phyloP scores from a whole-genome alignment of 495 filamentous ascomycete genomes.

The Hypoxylon fragiforme region DNA sequence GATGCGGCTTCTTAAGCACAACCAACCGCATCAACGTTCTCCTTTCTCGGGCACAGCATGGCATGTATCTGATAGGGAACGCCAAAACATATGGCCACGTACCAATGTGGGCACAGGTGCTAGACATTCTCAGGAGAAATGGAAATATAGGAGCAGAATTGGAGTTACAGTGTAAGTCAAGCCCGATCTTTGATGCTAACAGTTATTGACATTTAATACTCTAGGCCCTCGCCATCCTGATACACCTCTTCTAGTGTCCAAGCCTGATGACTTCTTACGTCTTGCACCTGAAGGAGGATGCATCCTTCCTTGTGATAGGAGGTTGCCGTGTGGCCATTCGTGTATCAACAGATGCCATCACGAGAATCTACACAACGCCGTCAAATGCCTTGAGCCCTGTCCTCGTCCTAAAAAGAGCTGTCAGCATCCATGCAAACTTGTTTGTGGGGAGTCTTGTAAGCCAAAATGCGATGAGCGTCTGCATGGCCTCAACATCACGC shows the following conservation, averaged over 20 bases:
- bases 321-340: conserved; percentile 71
- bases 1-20: conserved; percentile 74
- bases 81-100: conserved; percentile 57
- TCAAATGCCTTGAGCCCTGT: conserved; percentile 65
- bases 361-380: conserved; percentile 61
- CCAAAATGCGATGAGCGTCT: conserved; percentile 43
- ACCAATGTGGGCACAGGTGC: conserved; percentile 71
- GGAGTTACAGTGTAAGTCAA: conserved; percentile 58
- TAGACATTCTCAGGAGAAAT: conserved; percentile 53
- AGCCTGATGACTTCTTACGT: conserved; percentile 63
- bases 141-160: conserved; percentile 59
- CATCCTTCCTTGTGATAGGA: conserved; percentile 56
- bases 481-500: conserved; percentile 37
- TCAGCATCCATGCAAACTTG: conserved; percentile 60
- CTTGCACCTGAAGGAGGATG: conserved; percentile 76
- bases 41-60: conserved; percentile 71
- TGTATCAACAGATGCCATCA: conserved; percentile 76
- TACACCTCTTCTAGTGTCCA: conserved; percentile 56
- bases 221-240: conserved; percentile 64
- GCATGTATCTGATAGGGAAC: conserved; percentile 87
- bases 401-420: conserved; percentile 59
- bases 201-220: too few relatives aligned
- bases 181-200: too few relatives aligned
- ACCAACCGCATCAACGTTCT: conserved; percentile 82
- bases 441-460: conserved; percentile 58